Conservation (phyloP, 208 protist species). For the Crithidia fasciculata region DNA sequence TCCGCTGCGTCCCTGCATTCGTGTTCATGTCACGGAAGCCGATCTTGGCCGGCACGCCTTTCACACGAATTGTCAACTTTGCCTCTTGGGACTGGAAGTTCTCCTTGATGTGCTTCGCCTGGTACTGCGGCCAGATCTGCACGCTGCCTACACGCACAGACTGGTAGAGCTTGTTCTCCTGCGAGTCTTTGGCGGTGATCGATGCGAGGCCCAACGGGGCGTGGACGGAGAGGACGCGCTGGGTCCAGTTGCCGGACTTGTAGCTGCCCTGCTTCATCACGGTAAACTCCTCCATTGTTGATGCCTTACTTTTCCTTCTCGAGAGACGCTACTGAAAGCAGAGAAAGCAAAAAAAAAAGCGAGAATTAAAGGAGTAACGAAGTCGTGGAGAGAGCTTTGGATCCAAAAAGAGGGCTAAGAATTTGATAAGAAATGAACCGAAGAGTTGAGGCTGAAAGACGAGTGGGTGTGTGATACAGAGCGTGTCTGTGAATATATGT, state of each 20-base stretch:
- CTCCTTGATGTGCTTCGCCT: constrained; percentile 23
- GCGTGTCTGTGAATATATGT: too few relatives aligned
- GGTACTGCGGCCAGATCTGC: constrained; percentile 32
- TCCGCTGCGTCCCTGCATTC: neutral
- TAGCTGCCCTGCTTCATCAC: constrained; percentile 19
- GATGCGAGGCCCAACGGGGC: neutral
- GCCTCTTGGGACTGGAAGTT: constrained; percentile 10
- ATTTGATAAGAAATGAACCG: too few relatives aligned
- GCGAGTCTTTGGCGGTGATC: constrained; percentile 13
- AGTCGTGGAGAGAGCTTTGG: too few relatives aligned
- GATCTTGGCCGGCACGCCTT: constrained; percentile 11
- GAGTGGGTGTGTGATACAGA: too few relatives aligned
- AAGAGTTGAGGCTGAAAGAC: too few relatives aligned
- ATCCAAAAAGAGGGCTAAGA: too few relatives aligned
- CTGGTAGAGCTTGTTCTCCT: constrained; percentile 11
- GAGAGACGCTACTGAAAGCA: neutral
- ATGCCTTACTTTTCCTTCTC: neutral
- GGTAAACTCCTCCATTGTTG: constrained; percentile 14
- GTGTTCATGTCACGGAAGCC: neutral
- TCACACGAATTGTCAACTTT: constrained; percentile 23
- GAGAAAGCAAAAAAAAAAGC: neutral
- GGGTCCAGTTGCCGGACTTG: constrained; percentile 22
- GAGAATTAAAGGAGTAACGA: neutral
- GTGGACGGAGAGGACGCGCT: constrained; percentile 23
- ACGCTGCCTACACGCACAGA: constrained; percentile 18